Conservation (phyloP, 2,329 filamentous ascomycete genomes). For the Phaeomoniella chlamydospora region DNA sequence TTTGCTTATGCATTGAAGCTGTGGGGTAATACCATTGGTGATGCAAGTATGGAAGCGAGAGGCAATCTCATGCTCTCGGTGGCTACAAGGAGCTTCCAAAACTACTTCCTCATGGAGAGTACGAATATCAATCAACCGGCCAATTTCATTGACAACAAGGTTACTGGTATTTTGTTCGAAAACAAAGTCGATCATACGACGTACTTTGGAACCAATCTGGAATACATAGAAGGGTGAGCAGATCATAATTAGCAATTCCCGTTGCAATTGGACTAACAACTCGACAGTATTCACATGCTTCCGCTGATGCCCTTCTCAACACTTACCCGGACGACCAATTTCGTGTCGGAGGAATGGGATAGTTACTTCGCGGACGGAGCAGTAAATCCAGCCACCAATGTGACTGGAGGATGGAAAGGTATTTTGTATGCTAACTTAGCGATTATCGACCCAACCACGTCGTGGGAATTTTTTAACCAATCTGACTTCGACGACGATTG, state of each 20-base stretch:
- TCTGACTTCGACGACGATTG: conserved; percentile 50
- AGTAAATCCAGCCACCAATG: conserved; percentile 37
- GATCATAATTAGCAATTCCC: conserved; percentile 8
- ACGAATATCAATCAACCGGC: conserved; percentile 58
- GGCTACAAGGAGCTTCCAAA: conserved; percentile 55
- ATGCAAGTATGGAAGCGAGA: conserved; percentile 65
- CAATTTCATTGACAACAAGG: conserved; percentile 69
- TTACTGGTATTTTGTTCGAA: conserved; percentile 62
- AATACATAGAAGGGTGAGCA: conserved; percentile 49
- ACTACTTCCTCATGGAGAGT: conserved; percentile 68
- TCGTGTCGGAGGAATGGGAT: conserved; percentile 74
- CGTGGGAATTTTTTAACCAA: conserved; percentile 63
- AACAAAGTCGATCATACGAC: conserved; percentile 92
- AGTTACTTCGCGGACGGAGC: conserved; percentile 58
- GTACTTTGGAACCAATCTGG: conserved; percentile 62
- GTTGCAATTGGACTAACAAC: too few relatives aligned
- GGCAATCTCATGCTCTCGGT: conserved; percentile 76
- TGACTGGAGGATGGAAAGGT: conserved; percentile 70
- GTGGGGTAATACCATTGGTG: conserved; percentile 72
- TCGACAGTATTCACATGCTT: conserved; percentile 66
- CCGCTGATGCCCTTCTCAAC: conserved; percentile 56
- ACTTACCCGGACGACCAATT: conserved; percentile 50
- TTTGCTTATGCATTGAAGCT: conserved; percentile 79
- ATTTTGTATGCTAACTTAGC: conserved; percentile 73
- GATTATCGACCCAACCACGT: conserved; percentile 53